Evolutionary conservation across 768 basidiomycete species (phyloP).

Genomic region (Ramaria rubella): DNA sequence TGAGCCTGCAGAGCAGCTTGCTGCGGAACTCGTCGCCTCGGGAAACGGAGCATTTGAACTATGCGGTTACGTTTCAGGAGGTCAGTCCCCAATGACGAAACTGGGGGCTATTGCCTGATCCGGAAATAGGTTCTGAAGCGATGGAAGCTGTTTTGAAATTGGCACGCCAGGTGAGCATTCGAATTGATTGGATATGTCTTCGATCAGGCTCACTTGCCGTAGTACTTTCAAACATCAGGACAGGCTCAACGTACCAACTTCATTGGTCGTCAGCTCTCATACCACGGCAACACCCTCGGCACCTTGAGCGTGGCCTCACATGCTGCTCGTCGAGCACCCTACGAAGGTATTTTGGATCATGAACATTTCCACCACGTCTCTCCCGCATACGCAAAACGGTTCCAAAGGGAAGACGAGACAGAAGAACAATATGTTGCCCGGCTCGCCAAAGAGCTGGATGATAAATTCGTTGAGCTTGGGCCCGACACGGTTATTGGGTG

Average conservation of each 20-base stretch:
- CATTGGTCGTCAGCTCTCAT: conserved; percentile 72
- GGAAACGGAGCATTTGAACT: conserved; percentile 71
- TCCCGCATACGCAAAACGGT: conserved; percentile 81
- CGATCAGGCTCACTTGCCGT: conserved; percentile 1
- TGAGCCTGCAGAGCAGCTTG: conserved; percentile 74
- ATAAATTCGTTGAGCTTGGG: conserved; percentile 78
- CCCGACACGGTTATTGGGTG: conserved; percentile 79
- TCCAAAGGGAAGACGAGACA: conserved; percentile 59
- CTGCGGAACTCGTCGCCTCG: conserved; percentile 53
- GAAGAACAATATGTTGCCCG: conserved; percentile 77
- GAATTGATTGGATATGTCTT: conserved; percentile 3
- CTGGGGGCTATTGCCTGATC: background rate
- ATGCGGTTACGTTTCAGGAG: conserved; percentile 70
- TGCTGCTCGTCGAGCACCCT: conserved; percentile 60
- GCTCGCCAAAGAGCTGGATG: conserved; percentile 73
- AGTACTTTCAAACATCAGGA: conserved; percentile 68
- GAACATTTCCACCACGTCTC: conserved; percentile 78
- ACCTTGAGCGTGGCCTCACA: conserved; percentile 66
- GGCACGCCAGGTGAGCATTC: conserved; percentile 54
- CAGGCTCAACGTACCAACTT: conserved; percentile 70
- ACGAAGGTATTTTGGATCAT: conserved; percentile 55
- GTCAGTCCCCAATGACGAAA: conserved; percentile 28
- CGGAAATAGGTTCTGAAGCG: conserved; percentile 67
- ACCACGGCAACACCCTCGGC: conserved; percentile 77
- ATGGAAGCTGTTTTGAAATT: conserved; percentile 86